Evolutionary conservation across 2,329 filamentous ascomycete genomes (phyloP), one percentile per base, ranked within the genome.

Genomic region (Fusarium sp.): DNA sequence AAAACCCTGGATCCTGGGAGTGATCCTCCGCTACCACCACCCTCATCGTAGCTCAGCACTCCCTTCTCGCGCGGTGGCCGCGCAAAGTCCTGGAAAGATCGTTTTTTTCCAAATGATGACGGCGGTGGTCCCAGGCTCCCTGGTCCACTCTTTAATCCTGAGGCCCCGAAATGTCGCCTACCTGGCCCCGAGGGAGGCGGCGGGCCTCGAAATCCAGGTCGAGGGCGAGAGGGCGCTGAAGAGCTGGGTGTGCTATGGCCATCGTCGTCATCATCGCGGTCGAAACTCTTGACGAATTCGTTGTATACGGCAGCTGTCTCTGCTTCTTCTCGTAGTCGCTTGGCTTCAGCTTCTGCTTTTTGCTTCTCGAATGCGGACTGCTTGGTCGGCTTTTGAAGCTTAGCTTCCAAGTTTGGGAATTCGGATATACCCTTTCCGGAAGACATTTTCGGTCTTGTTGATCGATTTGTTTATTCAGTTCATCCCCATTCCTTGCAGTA

Each of bases 311-410:
- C 93, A 21, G 91, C 92, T 9, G 92, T 96, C 80, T 97, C 94
- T 69, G 91, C 93, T 74, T 91, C 91, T 78, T 97, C 94, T 70
- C 93, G 87, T 71, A 88, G 86, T 60, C 92, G 90, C 81, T 97
- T 97, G 23, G 93, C 93, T 82, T 97, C 93, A 57, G 92, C 92
- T 77, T 97, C 93, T 61, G 92, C 92, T 78, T 92, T 93, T 77
- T 96, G 92, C 72, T 90, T 90, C 80, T 97, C 94, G 77, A 96
- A 97, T 25, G 91, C 85, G 20, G 93, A 96, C 76, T 96, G 92
- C 79, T 94, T 96, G 64, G 90, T 86, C 0, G 92, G 89, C 47
- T 92, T 92, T 56, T 91, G 88, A 49, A 96, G 88, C 79, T 96
- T 97, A 50, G 89, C 86, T 57, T 90, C 87, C 60, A 92, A 84